phyloP scores from a whole-genome alignment of 192 early-diverging fungal species.

The Backusella mclennaniae region DNA sequence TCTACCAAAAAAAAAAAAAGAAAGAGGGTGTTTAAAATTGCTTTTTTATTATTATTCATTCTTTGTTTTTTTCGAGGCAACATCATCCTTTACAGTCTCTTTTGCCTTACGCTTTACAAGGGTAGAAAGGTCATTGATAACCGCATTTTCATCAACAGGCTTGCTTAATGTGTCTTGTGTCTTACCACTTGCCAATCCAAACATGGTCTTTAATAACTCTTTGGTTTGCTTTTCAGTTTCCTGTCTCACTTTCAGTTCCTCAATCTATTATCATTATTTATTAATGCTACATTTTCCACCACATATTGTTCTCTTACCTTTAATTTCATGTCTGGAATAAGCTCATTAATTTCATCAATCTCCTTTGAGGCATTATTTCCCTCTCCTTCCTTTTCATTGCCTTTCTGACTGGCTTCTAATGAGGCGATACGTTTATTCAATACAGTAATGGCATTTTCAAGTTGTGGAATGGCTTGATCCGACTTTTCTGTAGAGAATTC shows the following conservation, averaged over 20 bases:
- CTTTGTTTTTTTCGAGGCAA: not conserved
- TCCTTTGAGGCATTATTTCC: slow-evolving; percentile 44
- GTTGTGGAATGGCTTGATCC: slow-evolving; percentile 52
- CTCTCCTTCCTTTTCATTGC: slow-evolving; percentile 47
- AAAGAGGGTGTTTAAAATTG: not conserved
- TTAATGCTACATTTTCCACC: too few species aligned
- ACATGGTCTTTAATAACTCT: not conserved
- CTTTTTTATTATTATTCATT: not conserved
- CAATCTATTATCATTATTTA: slow-evolving; percentile 27
- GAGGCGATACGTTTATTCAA: slow-evolving; percentile 48
- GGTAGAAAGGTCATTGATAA: slow-evolving; percentile 50
- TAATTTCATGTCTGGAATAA: slow-evolving; percentile 62
- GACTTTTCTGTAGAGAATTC: slow-evolving; percentile 52
- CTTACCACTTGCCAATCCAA: slow-evolving; percentile 14
- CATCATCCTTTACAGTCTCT: not conserved
- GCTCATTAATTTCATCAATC: slow-evolving; percentile 56
- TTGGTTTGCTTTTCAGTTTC: slow-evolving; percentile 15
- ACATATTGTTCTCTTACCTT: slow-evolving; percentile 44
- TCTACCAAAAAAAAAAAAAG: not conserved
- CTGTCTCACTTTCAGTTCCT: slow-evolving; percentile 37
- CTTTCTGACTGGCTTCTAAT: slow-evolving; percentile 35
- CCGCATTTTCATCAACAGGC: not conserved
- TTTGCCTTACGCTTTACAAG: slow-evolving; percentile 47
- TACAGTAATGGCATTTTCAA: slow-evolving; percentile 53
- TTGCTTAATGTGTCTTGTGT: slow-evolving; percentile 19